phyloP scores from a whole-genome alignment of 2,329 filamentous ascomycete species.

The Coniochaeta sp. region DNA sequence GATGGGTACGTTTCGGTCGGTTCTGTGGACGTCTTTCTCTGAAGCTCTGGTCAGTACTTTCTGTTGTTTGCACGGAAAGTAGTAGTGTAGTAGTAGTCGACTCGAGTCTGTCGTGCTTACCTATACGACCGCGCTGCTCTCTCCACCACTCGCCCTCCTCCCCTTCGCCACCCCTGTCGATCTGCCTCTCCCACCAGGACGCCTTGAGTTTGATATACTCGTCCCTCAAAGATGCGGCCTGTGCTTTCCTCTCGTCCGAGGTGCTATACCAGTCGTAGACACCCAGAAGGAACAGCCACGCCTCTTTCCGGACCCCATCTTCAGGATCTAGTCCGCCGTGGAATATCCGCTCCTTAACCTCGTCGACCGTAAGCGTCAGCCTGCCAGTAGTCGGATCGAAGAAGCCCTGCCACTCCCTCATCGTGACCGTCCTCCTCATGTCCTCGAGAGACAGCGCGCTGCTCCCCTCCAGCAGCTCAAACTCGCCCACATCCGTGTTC shows the following conservation, averaged over 20 bases:
- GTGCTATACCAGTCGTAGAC: slow-evolving; percentile 93
- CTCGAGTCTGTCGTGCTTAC: slow-evolving; percentile 45
- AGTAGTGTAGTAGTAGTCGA: background rate
- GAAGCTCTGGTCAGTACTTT: slow-evolving; percentile 17
- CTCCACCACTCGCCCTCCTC: slow-evolving; percentile 94
- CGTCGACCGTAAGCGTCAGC: slow-evolving; percentile 73
- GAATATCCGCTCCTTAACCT: slow-evolving; percentile 96
- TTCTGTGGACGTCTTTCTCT: slow-evolving; percentile 99
- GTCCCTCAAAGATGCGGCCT: slow-evolving; percentile 79
- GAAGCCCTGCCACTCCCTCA: slow-evolving; percentile 85
- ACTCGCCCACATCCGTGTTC: slow-evolving; percentile 89
- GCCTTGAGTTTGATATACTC: slow-evolving; percentile 93
- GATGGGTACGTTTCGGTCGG: slow-evolving; percentile 88
- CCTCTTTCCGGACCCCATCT: slow-evolving; percentile 90
- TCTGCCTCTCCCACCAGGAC: slow-evolving; percentile 90
- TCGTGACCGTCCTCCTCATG: slow-evolving; percentile 65
- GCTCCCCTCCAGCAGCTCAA: slow-evolving; percentile 83
- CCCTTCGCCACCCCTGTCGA: slow-evolving; percentile 70
- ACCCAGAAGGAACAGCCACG: slow-evolving; percentile 89
- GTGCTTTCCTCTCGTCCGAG: slow-evolving; percentile 71
- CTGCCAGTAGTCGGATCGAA: slow-evolving; percentile 72
- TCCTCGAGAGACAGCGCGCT: slow-evolving; percentile 69
- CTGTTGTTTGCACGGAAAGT: background rate
- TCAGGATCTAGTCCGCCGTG: slow-evolving; percentile 85
- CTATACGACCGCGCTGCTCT: slow-evolving; percentile 87